phyloP scores from a whole-genome alignment of 78 protist species.

The Isochrysis galbana region DNA sequence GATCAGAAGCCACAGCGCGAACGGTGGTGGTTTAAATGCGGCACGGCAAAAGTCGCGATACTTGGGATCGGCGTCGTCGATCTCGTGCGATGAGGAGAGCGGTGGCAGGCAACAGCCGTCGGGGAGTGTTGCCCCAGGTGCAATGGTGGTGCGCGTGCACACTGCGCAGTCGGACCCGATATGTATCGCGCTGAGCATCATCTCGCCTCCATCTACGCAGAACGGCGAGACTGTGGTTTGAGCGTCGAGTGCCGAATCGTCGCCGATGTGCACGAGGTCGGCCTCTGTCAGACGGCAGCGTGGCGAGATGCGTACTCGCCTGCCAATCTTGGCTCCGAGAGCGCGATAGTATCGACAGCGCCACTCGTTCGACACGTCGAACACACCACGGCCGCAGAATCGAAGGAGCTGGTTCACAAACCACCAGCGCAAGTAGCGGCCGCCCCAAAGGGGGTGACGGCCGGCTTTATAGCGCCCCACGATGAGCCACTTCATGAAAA shows the following conservation, averaged over 20 bases:
- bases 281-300: background rate
- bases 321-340: background rate
- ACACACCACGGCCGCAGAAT: background rate
- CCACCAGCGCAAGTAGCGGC: constrained; percentile 19
- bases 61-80: background rate
- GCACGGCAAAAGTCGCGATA: background rate
- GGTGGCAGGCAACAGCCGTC: background rate
- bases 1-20: background rate
- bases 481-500: background rate
- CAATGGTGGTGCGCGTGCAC: background rate
- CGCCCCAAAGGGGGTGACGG: background rate
- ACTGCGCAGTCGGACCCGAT: background rate
- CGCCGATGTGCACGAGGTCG: background rate
- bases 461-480: background rate
- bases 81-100: background rate
- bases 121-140: background rate
- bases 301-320: no score
- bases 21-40: background rate
- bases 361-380: background rate
- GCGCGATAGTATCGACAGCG: background rate
- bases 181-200: background rate
- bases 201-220: background rate
- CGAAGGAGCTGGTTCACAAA: background rate
- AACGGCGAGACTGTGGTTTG: background rate
- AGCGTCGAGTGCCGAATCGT: background rate